Conservation (phyloP, 1,139 yeast species). For the Yamadazyma taylorii region DNA sequence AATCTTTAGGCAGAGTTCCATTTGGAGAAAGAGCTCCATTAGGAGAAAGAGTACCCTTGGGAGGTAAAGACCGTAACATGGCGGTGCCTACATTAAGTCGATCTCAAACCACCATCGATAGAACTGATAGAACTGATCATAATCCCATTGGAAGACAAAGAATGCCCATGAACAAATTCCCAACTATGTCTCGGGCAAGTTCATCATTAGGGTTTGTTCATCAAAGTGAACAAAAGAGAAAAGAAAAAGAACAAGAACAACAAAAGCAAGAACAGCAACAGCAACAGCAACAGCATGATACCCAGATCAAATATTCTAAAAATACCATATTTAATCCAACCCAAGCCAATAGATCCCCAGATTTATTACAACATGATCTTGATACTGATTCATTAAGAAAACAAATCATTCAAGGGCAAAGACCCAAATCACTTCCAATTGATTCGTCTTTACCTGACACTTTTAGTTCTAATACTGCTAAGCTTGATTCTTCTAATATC, state of each 20-base stretch:
- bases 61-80: constrained; percentile 48
- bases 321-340: constrained; percentile 16
- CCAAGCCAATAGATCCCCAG: constrained; percentile 16
- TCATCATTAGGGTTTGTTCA: constrained; percentile 41
- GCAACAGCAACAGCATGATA: constrained; percentile 2
- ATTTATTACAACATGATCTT: constrained; percentile 17
- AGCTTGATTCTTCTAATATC: constrained; percentile 22
- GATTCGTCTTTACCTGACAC: constrained; percentile 16
- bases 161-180: constrained; percentile 19
- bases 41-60: constrained; percentile 48
- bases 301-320: constrained; percentile 5
- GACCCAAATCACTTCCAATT: constrained; percentile 4
- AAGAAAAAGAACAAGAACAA: constrained; percentile 2
- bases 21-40: constrained; percentile 37
- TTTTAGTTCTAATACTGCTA: constrained; percentile 20
- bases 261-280: no score
- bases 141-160: constrained; percentile 16
- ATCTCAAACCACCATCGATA: constrained; percentile 31
- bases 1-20: constrained; percentile 1
- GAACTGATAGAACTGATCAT: constrained; percentile 4
- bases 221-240: constrained; percentile 5
- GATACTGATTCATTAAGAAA: constrained; percentile 26
- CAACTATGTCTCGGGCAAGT: constrained; percentile 31
- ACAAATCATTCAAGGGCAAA: constrained; percentile 9
- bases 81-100: constrained; percentile 30